phyloP scores from a whole-genome alignment of 805 yeast genomes.

The Yarrowia sp. region DNA sequence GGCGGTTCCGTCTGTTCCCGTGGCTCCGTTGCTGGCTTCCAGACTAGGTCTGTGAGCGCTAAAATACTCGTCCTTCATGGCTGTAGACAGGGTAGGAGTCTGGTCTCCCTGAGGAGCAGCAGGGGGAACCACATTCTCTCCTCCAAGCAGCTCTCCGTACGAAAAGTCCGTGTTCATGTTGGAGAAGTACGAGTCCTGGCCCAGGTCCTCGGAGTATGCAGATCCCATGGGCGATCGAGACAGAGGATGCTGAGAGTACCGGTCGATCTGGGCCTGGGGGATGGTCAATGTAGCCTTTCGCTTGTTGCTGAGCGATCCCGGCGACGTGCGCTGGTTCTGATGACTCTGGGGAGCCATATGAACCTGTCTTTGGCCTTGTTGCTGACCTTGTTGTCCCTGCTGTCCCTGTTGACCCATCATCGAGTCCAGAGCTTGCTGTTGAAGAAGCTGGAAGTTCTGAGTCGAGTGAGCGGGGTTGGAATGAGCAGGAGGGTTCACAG shows the following conservation, averaged over 20 bases:
- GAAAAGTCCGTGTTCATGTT: conserved; percentile 30
- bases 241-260: conserved; percentile 32
- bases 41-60: conserved; percentile 19
- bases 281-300: conserved; percentile 33
- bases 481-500: not conserved
- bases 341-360: no score
- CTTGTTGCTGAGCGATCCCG: conserved; percentile 15
- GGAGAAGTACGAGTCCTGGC: conserved; percentile 34
- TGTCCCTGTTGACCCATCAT: not conserved
- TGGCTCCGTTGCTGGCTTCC: not conserved
- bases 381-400: not conserved
- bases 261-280: conserved; percentile 37
- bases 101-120: conserved; percentile 36
- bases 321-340: conserved; percentile 9
- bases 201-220: conserved; percentile 28
- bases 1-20: not conserved
- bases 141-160: conserved; percentile 20
- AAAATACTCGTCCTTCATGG: conserved; percentile 35
- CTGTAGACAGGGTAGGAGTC: conserved; percentile 26
- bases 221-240: conserved; percentile 31
- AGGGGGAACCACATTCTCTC: conserved; percentile 31
- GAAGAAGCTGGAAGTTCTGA: conserved; percentile 15
- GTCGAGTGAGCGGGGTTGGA: not conserved
- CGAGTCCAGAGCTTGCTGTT: conserved; percentile 15
- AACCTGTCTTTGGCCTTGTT: not conserved